Evolutionary conservation across 108 stramenopile genomes (phyloP).

Genomic region (Cylindrotheca closterium): DNA sequence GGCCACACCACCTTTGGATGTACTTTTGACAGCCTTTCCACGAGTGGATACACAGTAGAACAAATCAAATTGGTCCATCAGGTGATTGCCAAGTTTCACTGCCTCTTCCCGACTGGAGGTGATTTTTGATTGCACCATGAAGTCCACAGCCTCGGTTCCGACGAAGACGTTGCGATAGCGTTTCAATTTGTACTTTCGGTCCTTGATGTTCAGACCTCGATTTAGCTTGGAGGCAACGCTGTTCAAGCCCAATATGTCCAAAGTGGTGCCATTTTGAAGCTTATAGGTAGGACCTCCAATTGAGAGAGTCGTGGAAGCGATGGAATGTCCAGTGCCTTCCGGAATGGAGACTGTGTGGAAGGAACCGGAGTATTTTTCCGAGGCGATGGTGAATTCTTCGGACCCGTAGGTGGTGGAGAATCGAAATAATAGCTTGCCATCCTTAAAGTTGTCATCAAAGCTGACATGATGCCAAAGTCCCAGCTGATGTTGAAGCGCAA

Average conservation of each 20-base stretch:
- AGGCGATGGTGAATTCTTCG: too few species aligned
- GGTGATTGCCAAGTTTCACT: constrained; percentile 45
- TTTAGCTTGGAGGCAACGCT: constrained; percentile 14
- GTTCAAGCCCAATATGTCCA: too few species aligned
- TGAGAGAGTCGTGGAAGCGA: too few species aligned
- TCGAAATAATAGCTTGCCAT: constrained; percentile 53
- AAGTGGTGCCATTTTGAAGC: too few species aligned
- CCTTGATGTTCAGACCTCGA: constrained; percentile 12
- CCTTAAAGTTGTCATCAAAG: constrained; percentile 51
- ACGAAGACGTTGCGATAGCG: constrained; percentile 41
- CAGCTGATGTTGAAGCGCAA: constrained; percentile 32
- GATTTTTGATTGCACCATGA: constrained; percentile 26
- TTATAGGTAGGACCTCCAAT: too few species aligned
- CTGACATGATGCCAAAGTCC: constrained; percentile 42
- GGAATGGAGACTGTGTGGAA: too few species aligned
- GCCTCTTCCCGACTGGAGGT: constrained; percentile 50
- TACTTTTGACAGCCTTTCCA: too few species aligned
- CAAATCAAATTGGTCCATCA: constrained; percentile 8
- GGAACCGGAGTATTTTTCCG: too few species aligned
- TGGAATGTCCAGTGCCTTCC: too few species aligned
- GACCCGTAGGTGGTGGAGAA: too few species aligned
- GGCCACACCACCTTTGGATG: too few species aligned
- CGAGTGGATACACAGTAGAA: neutral
- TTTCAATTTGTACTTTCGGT: constrained; percentile 22
- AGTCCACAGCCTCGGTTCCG: constrained; percentile 50